These are phyloP conservation scores for Salix viminalis DNA, from an alignment of 345 rosid species.

Conservation along the genomic window DNA sequence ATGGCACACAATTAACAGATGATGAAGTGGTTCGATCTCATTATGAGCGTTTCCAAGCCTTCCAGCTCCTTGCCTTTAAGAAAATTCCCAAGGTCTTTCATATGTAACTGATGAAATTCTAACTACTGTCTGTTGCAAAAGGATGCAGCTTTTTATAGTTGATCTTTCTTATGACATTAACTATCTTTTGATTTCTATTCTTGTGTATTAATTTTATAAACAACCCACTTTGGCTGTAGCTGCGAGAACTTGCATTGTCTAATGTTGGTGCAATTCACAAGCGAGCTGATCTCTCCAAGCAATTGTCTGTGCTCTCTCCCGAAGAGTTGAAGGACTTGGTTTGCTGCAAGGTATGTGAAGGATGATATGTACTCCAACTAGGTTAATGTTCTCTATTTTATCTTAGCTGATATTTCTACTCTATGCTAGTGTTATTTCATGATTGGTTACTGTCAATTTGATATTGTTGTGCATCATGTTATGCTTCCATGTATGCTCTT, in stretches of 20 bases:
- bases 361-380: neutral
- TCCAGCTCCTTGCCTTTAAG: constrained; percentile 87
- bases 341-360: constrained; percentile 70
- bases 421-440: neutral
- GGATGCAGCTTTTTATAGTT: neutral
- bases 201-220: constrained; percentile 4
- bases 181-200: constrained; percentile 5
- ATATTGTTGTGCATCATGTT: neutral
- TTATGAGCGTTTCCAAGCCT: constrained; percentile 78
- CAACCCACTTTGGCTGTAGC: constrained; percentile 37
- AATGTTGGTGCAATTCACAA: constrained; percentile 83
- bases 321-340: constrained; percentile 87
- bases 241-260: constrained; percentile 80
- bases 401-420: neutral
- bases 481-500: neutral
- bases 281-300: constrained; percentile 84
- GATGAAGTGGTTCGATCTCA: constrained; percentile 90
- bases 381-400: neutral
- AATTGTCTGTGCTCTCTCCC: constrained; percentile 65
- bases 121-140: constrained; percentile 4
- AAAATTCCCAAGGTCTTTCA: constrained; percentile 78
- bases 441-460: neutral
- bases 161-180: neutral
- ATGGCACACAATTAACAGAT: constrained; percentile 87
- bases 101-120: constrained; percentile 10